These are phyloP conservation scores for Globisporangium mamillatum DNA, from an alignment of 352 stramenopile genomes.

Conservation along the genomic window DNA sequence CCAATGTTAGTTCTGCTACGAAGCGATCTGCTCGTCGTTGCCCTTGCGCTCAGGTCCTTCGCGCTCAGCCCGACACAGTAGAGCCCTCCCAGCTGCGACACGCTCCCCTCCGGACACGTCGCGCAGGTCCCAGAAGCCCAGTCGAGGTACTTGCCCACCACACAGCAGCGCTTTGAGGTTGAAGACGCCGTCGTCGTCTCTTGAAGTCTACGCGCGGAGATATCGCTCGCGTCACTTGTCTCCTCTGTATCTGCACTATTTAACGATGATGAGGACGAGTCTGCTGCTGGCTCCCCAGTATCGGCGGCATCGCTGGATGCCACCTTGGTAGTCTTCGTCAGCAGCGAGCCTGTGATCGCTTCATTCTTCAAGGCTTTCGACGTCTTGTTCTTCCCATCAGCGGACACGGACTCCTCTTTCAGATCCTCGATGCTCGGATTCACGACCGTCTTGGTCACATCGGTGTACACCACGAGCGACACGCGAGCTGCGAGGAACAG, in stretches of 20 bases:
- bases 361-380: background rate
- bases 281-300: background rate
- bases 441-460: background rate
- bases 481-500: background rate
- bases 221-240: background rate
- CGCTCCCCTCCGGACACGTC: background rate
- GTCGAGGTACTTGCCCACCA: constrained; percentile 2
- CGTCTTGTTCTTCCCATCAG: background rate
- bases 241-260: background rate
- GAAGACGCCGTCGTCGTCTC: background rate
- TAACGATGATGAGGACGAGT: background rate
- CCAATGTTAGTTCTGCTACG: background rate
- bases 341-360: background rate
- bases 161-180: constrained; percentile 1
- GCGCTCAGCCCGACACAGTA: background rate
- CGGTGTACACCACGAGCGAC: constrained; percentile 2
- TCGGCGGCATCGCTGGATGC: background rate
- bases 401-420: background rate
- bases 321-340: background rate
- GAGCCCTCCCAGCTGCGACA: constrained; percentile 3
- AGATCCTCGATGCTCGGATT: background rate
- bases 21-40: background rate
- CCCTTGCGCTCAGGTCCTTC: background rate
- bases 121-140: background rate
- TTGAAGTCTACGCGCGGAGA: background rate